A percentile compares a stretch with the other conserved stretches of the same genome.
Conservation (phyloP, 192 early-diverging fungal species). For the Gonapodya sp. region DNA sequence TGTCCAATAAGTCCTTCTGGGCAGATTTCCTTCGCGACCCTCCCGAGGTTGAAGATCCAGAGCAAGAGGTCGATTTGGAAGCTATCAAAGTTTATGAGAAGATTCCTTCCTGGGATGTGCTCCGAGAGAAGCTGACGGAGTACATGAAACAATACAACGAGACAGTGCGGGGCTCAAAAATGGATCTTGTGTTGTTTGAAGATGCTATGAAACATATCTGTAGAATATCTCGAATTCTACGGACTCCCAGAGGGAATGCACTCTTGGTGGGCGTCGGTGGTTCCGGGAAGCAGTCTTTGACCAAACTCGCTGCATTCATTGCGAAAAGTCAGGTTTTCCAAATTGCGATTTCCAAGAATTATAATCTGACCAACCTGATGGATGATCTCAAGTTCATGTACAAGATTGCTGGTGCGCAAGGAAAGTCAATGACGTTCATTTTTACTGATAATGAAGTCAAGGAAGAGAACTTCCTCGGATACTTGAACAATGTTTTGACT, state of each 20-base stretch:
- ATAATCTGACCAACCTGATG: constrained; percentile 48
- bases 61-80: constrained; percentile 48
- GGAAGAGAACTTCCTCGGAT: constrained; percentile 53
- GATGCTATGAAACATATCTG: constrained; percentile 60
- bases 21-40: constrained; percentile 52
- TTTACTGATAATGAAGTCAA: constrained; percentile 61
- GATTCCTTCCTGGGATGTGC: constrained; percentile 42
- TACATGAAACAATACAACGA: constrained; percentile 60
- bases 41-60: constrained; percentile 51
- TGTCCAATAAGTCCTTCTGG: constrained; percentile 35
- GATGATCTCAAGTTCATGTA: constrained; percentile 61
- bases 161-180: constrained; percentile 44
- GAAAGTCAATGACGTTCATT: constrained; percentile 49
- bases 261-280: constrained; percentile 55
- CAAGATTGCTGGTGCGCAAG: constrained; percentile 48
- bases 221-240: constrained; percentile 51
- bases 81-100: constrained; percentile 51
- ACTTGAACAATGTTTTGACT: constrained; percentile 55
- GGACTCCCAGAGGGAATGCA: constrained; percentile 48
- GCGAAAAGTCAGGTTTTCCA: constrained; percentile 54
- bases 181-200: constrained; percentile 59
- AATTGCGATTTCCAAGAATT: constrained; percentile 54
- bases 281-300: constrained; percentile 56
- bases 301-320: constrained; percentile 52
- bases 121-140: constrained; percentile 37